phyloP scores from a whole-genome alignment of 345 rosid species.

The Sonneratia caseolaris region DNA sequence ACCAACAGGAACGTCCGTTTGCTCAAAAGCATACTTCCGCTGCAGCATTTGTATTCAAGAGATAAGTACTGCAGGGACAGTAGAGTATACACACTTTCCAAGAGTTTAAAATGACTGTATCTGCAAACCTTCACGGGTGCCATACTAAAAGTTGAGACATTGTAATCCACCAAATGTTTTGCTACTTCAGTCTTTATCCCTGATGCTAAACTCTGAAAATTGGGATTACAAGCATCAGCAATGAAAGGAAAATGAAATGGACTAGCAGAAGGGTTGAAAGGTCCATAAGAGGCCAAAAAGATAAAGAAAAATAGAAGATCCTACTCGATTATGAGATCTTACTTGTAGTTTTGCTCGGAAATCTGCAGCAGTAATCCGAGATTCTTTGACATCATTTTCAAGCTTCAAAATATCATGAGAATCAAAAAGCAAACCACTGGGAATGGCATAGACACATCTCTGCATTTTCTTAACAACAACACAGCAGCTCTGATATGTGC shows the following conservation, averaged over 20 bases:
- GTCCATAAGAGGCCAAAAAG: not conserved
- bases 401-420: constrained; percentile 50
- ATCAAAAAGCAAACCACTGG: constrained; percentile 48
- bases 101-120: constrained; percentile 10
- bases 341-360: constrained; percentile 69
- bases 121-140: constrained; percentile 70
- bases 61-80: constrained; percentile 2
- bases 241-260: constrained; percentile 6
- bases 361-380: constrained; percentile 42
- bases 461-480: constrained; percentile 69
- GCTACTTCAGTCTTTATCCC: constrained; percentile 69
- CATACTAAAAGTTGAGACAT: constrained; percentile 80
- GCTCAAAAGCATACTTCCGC: constrained; percentile 87
- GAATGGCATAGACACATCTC: constrained; percentile 86
- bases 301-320: not conserved
- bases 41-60: constrained; percentile 20
- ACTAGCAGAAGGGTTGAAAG: not conserved
- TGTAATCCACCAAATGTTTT: constrained; percentile 49
- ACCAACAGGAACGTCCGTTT: constrained; percentile 64
- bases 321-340: constrained; percentile 13
- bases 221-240: constrained; percentile 10
- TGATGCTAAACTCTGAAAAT: constrained; percentile 53
- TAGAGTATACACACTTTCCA: not conserved
- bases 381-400: constrained; percentile 65
- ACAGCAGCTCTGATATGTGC: constrained; percentile 72